These are phyloP conservation scores for Alternaria triticimaculans DNA, from an alignment of 2,329 filamentous ascomycete genomes.

Conservation along the genomic window DNA sequence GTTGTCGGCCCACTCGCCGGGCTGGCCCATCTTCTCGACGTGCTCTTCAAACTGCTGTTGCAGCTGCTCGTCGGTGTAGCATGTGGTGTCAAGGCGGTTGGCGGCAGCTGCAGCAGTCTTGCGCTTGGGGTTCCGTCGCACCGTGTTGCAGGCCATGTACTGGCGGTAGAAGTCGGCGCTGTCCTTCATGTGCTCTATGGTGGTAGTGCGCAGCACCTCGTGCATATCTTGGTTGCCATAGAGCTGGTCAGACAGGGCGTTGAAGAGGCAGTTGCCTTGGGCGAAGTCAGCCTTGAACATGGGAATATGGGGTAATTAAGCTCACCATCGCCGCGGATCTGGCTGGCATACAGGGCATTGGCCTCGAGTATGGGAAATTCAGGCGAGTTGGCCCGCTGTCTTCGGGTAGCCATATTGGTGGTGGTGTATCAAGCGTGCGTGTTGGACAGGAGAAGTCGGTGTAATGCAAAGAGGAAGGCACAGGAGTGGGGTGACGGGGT, in stretches of 20 bases:
- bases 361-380: constrained; percentile 64
- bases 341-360: constrained; percentile 64
- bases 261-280: constrained; percentile 73
- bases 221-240: constrained; percentile 66
- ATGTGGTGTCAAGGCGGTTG: constrained; percentile 53
- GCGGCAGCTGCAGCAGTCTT: constrained; percentile 57
- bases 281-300: constrained; percentile 25
- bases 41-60: constrained; percentile 62
- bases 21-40: constrained; percentile 65
- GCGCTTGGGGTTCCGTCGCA: constrained; percentile 63
- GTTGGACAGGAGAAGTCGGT: constrained; percentile 44
- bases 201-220: constrained; percentile 62
- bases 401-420: constrained; percentile 42
- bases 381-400: constrained; percentile 36
- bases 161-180: constrained; percentile 68
- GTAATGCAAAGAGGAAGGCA: constrained; percentile 30
- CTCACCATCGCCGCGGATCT: constrained; percentile 69
- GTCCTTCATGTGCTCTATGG: constrained; percentile 68
- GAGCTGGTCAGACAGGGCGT: constrained; percentile 71
- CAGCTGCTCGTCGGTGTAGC: constrained; percentile 61
- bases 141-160: constrained; percentile 64
- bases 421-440: constrained; percentile 25
- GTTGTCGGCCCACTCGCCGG: constrained; percentile 69
- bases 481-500: constrained; percentile 33
- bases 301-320: constrained; percentile 25